Conservation (phyloP, 1,139 yeast species). For the Yamadazyma oceani region DNA sequence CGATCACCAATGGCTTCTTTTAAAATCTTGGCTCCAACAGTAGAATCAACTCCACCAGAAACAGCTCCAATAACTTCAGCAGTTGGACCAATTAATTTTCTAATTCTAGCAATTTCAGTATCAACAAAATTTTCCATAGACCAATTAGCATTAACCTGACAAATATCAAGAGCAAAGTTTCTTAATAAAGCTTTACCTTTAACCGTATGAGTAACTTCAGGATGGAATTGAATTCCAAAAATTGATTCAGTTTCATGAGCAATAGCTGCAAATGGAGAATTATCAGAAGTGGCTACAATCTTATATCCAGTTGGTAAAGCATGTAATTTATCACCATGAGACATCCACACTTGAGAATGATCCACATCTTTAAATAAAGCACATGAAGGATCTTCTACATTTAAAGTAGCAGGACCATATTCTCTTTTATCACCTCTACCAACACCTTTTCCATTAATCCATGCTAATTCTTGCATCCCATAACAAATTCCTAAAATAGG, state of each 20-base stretch:
- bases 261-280: constrained; percentile 96
- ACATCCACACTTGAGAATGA: constrained; percentile 98
- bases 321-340: constrained; percentile 95
- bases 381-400: constrained; percentile 66
- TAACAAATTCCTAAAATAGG: constrained; percentile 98
- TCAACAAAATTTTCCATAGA: constrained; percentile 97
- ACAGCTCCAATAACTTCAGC: constrained; percentile 99
- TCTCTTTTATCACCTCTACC: constrained; percentile 97
- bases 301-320: constrained; percentile 88
- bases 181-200: constrained; percentile 84
- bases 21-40: constrained; percentile 98
- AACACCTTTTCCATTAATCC: constrained; percentile 96
- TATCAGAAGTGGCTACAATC: constrained; percentile 86
- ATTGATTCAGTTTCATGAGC: constrained; percentile 71
- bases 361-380: constrained; percentile 85
- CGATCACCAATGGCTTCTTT: constrained; percentile 98
- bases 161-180: constrained; percentile 91
- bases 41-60: constrained; percentile 99
- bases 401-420: constrained; percentile 93
- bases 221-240: constrained; percentile 98
- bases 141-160: constrained; percentile 90
- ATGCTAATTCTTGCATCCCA: constrained; percentile 99
- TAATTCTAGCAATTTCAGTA: constrained; percentile 91
- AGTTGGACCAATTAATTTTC: constrained; percentile 89
- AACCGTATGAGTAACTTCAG: constrained; percentile 95